These are phyloP conservation scores for Fistulifera pelliculosa DNA, from an alignment of 108 stramenopile species.

Conservation along the genomic window DNA sequence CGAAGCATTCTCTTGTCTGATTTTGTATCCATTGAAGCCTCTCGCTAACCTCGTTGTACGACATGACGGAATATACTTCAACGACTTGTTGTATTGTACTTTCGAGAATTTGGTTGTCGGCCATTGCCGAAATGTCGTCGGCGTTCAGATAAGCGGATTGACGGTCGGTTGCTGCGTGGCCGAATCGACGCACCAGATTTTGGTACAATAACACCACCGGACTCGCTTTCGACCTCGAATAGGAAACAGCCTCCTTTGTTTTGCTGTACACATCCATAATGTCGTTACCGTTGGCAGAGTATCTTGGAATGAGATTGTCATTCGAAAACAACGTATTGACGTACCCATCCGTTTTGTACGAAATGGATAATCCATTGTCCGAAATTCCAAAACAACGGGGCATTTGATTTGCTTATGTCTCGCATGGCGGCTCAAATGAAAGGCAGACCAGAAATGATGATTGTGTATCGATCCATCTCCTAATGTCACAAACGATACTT, in stretches of 20 bases:
- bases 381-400: slow-evolving; percentile 75
- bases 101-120: slow-evolving; percentile 38
- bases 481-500: slow-evolving; percentile 61
- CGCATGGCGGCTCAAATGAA: slow-evolving; percentile 68
- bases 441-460: slow-evolving; percentile 67
- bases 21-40: slow-evolving; percentile 47
- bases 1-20: slow-evolving; percentile 35
- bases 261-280: slow-evolving; percentile 64
- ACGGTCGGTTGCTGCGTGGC: slow-evolving; percentile 84
- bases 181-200: slow-evolving; percentile 64
- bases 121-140: slow-evolving; percentile 27
- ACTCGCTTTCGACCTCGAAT: slow-evolving; percentile 42
- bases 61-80: slow-evolving; percentile 32
- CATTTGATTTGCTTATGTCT: slow-evolving; percentile 54
- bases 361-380: slow-evolving; percentile 76
- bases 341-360: slow-evolving; percentile 52
- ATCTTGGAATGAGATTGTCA: slow-evolving; percentile 39
- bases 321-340: slow-evolving; percentile 36
- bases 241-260: slow-evolving; percentile 42
- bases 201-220: slow-evolving; percentile 59
- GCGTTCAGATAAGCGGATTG: slow-evolving; percentile 62
- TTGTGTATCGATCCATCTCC: slow-evolving; percentile 85
- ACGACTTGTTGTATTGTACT: slow-evolving; percentile 41
- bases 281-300: slow-evolving; percentile 53
- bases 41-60: slow-evolving; percentile 34